Evolutionary conservation across 805 yeast genomes (phyloP), one percentile per base, ranked within the genome.

Genomic region (Dipodascus geniculatus): DNA sequence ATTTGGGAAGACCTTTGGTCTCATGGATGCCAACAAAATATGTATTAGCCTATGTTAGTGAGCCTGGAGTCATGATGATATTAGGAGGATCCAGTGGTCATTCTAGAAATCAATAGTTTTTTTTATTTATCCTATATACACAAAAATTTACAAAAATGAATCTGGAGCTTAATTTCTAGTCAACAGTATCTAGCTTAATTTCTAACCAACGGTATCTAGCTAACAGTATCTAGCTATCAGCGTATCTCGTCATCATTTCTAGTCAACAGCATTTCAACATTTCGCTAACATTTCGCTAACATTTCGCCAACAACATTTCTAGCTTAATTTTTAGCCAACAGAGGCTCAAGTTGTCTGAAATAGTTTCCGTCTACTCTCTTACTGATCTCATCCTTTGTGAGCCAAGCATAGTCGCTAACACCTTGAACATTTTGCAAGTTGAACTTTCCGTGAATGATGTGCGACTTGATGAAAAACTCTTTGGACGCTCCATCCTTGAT

Each of bases 361-460:
- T 87, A 88, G 38, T 71, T 74, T 23, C 65, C 59, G 48, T 72
- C 71, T 54, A 86, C 81, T 53, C 71, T 68, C 20, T 75, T 72
- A 57, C 72, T 67, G 53, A 88, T 73, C 70, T 91, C 99, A 50
- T 85, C 87, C 64, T 81, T 86, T 28, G 87, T 78, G 61, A 89
- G 74, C 99, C 99, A 91, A 61, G 82, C 81, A 70, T 71, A 87
- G 53, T 83, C 82, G 50, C 69, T 59, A 38, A 66, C 62, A 9
- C 68, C 61, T 19, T 68, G 62, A 47, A 68, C 65, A 33, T 71
- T 66, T 42, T 72, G 69, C 38, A 77, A 69, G 51, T 70, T 69
- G 67, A 90, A 90, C 57, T 73, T 72, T 49, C 98, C 99, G 11
- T 95, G 85, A 61, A 91, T 71, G 55, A 91, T 87, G 66, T 88